Conservation (phyloP, 2,329 filamentous ascomycete genomes). For the Madurella fahalii region DNA sequence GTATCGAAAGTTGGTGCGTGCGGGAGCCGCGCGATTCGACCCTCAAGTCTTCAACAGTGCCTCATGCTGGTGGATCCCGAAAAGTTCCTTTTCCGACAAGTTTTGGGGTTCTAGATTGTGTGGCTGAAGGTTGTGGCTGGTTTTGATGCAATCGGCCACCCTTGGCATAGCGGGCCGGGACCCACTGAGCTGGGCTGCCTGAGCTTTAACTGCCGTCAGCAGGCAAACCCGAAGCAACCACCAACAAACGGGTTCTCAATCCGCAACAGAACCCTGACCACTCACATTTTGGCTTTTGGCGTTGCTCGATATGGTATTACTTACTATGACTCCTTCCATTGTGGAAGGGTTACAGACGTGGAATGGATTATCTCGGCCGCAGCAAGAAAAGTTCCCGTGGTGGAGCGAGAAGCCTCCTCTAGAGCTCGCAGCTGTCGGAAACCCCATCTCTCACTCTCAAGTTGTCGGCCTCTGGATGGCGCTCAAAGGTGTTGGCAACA, state of each 20-base stretch:
- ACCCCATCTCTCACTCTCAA: slow-evolving; percentile 68
- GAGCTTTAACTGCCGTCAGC: neutral
- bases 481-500: slow-evolving; percentile 36
- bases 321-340: slow-evolving; percentile 69
- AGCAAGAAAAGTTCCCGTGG: slow-evolving; percentile 2
- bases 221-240: neutral
- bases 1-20: slow-evolving; percentile 1
- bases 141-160: neutral
- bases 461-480: slow-evolving; percentile 58
- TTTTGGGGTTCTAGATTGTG: slow-evolving; percentile 9
- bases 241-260: neutral
- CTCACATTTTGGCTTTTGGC: neutral
- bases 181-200: neutral
- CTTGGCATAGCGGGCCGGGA: neutral
- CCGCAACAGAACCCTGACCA: neutral
- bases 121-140: slow-evolving; percentile 14
- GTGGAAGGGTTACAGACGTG: slow-evolving; percentile 55
- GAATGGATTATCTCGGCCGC: slow-evolving; percentile 17
- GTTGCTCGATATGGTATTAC: slow-evolving; percentile 59
- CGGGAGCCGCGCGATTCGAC: slow-evolving; percentile 8
- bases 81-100: slow-evolving; percentile 25
- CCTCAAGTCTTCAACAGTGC: neutral
- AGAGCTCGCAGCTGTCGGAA: slow-evolving; percentile 49
- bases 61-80: slow-evolving; percentile 20
- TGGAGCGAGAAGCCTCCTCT: slow-evolving; percentile 45